Base-by-base conservation (phyloP, 2,329 filamentous ascomycete species). In the Fusarium sp. region DNA sequence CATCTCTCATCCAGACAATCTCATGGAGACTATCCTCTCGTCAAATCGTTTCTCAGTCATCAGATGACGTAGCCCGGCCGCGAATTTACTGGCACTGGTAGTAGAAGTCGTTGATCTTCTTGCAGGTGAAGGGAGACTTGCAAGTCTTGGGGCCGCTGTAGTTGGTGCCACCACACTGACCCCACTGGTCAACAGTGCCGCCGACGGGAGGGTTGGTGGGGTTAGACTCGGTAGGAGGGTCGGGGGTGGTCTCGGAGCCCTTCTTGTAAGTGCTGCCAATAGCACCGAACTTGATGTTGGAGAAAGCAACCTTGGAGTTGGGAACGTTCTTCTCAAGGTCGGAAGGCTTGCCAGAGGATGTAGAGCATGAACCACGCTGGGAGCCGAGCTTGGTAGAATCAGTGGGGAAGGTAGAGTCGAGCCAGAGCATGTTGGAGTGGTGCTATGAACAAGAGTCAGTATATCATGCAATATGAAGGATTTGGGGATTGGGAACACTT, bases 391-490 rank as follows among this genome's bases (percentile, higher is more conserved):
- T 69, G 55, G 81, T 82, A 30, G 80, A 73, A 66, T 80, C 76
- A 64, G 82, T 81, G 50, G 90, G 90, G 82, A 87, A 91, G 77
- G 82, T 86, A 65, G 86, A 87, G 82, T 93, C 91, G 73, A 93
- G 86, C 91, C 91, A 93, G 74, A 91, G 86, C 90, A 93, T 93
- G 81, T 90, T 85, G 75, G 87, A 81, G 63, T 86, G 79, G 80
- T 92, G 86, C 78, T 79, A 43, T 16, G 42, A 25, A 28, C 14
- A 43, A 34, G 61, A 32, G 55, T 72, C 21, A 72, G 60, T 46
- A 50, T 32, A 21, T 23, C 30, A 40, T 45, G 10, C 5, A 14
- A 51, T 20, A 18, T 25, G 25, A 30, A 34, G 9, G 21, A 48
- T 16, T 21, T 32, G 8, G 25, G 8, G n/a, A 37, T 59, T 16